Base-by-base conservation (phyloP, 192 early-diverging fungal genomes). In the Coemansia sp. region DNA sequence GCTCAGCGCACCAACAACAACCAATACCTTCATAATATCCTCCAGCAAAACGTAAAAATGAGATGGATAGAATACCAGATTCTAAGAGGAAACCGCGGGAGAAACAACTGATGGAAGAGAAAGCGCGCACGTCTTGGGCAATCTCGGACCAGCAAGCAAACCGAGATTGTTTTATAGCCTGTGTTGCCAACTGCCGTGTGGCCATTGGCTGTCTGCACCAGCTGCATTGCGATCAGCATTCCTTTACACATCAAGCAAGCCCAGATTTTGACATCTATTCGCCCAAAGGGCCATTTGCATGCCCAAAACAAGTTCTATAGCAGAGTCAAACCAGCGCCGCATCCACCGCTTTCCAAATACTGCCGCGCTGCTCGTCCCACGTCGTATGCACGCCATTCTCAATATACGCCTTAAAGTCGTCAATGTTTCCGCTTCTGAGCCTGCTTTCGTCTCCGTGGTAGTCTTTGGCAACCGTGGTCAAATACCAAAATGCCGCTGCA, bases 401-500 rank as follows among this genome's bases (percentile, higher is more conserved):
- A 15, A 64, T 38, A 36, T 79, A 79, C 26, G 59, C 66, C 55
- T 72, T 58, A 62, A 79, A 72, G 58, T 71, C 68, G 18, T 67
- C 58, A 11, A 43, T 38, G 28, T 79, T 65, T 20, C 70, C 69
- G 15, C 38, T 44, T 18, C 70, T 64, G 18, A 79, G 62, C 47
- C 54, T 62, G 16, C 23, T 41, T 0, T 40, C 18, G 21, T 62
- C 56, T 11, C 37, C 52, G 41, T 78, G 61, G 18, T 54, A 79
- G 0, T 11, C 45, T 15, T 58, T 12, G 1, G 64, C 64, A 16
- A 57, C 36, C 5, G 21, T 64, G 8, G 51, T 44, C 23, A 79
- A 52, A 32, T 68, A 79, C 76, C 76, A 79, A 40, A 72, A 71
- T 5, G 54, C 76, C 5, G 76, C 52, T 10, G 69, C 76, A 69